These are phyloP conservation scores for Pascua sp. DNA, from an alignment of 1,284 basidiomycete species.

Conservation along the genomic window DNA sequence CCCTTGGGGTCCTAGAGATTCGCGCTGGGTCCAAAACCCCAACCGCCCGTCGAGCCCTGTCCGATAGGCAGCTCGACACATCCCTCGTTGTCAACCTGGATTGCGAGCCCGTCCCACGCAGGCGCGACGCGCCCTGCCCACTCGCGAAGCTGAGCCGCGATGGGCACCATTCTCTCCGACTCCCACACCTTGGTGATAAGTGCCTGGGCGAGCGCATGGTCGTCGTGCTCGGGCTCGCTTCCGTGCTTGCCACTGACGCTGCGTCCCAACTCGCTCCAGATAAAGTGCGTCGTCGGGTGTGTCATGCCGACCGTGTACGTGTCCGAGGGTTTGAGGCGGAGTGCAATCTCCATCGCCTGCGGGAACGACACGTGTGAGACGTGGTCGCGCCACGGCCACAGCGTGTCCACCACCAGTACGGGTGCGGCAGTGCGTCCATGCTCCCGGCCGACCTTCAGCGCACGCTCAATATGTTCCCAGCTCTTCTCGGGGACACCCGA, in stretches of 20 bases:
- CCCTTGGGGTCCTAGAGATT: background rate
- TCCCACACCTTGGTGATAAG: constrained; percentile 17
- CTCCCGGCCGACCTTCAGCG: background rate
- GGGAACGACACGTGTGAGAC: constrained; percentile 44
- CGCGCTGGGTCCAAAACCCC: background rate
- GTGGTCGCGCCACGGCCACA: constrained; percentile 41
- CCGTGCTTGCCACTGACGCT: constrained; percentile 18
- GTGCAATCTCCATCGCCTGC: constrained; percentile 38
- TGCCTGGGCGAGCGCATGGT: constrained; percentile 9
- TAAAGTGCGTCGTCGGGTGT: constrained; percentile 47
- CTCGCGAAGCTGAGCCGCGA: constrained; percentile 5
- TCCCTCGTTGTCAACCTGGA: constrained; percentile 18
- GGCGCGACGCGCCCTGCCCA: constrained; percentile 32
- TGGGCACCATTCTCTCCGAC: constrained; percentile 7
- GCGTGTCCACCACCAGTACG: constrained; percentile 43
- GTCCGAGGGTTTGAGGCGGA: constrained; percentile 32
- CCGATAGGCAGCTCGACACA: constrained; percentile 10
- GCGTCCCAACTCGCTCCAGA: constrained; percentile 44
- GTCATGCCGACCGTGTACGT: constrained; percentile 48
- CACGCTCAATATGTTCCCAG: constrained; percentile 21
- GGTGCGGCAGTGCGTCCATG: constrained; percentile 18
- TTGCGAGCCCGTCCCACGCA: constrained; percentile 41
- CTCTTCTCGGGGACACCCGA: constrained; percentile 34
- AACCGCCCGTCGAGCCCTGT: constrained; percentile 2
- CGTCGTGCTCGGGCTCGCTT: constrained; percentile 4